A percentile compares a stretch with the other conserved stretches of the same genome.
Conservation (phyloP, 2,329 filamentous ascomycete genomes). For the Fusarium longipes region DNA sequence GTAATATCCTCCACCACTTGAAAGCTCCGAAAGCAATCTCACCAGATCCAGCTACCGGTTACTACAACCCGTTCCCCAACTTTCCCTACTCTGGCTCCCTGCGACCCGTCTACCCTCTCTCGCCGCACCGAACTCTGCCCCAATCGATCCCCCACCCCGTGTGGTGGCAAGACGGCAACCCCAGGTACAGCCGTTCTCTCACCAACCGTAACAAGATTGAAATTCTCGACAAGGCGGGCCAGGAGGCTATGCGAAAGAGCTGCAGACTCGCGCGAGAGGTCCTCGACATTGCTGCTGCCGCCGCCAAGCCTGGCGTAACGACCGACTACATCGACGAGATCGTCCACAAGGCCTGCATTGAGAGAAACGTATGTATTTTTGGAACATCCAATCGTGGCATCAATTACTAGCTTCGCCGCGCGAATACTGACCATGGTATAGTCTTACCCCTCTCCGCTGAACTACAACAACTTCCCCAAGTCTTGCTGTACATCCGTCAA, state of each 20-base stretch:
- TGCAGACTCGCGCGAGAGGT: conserved; percentile 90
- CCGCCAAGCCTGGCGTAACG: conserved; percentile 88
- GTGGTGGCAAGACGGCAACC: conserved; percentile 86
- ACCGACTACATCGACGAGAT: conserved; percentile 96
- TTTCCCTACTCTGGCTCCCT: conserved; percentile 85
- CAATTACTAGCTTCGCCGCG: neutral
- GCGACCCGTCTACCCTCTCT: conserved; percentile 88
- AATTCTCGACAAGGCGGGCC: conserved; percentile 80
- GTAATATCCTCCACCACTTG: conserved; percentile 78
- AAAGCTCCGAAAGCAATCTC: conserved; percentile 84
- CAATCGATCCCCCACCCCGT: conserved; percentile 85
- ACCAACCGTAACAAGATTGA: conserved; percentile 83
- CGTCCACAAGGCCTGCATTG: conserved; percentile 93
- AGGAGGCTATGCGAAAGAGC: conserved; percentile 92
- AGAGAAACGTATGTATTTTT: conserved; percentile 79
- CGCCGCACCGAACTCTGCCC: conserved; percentile 77
- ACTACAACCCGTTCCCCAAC: conserved; percentile 91
- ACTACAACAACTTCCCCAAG: conserved; percentile 97
- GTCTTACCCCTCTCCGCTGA: conserved; percentile 94
- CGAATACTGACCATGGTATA: conserved; percentile 52
- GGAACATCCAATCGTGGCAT: neutral
- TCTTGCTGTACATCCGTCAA: conserved; percentile 97
- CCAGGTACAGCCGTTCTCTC: conserved; percentile 68
- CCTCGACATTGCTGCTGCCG: conserved; percentile 88
- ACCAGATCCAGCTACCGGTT: conserved; percentile 90